Conservation (phyloP, 75 land plant genomes). For the Isoetes taiwanensis region DNA sequence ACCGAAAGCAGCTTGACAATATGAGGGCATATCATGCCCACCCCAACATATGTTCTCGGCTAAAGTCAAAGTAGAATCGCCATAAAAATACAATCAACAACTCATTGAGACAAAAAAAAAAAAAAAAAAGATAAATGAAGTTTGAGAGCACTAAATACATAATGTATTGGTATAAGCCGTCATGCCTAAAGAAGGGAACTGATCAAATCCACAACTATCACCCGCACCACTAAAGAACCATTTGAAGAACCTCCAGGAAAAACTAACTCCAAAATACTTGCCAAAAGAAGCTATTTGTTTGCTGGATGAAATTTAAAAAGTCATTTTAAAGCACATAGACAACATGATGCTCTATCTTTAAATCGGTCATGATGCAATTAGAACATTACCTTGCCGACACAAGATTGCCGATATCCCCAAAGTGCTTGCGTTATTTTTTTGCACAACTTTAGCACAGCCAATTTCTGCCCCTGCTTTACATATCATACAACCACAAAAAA, state of each 20-base stretch:
- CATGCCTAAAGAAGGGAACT: conserved; percentile 65
- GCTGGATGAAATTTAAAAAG: conserved; percentile 34
- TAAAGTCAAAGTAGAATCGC: conserved; percentile 61
- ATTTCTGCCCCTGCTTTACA: no score
- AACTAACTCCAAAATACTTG: conserved; percentile 43
- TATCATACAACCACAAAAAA: no score
- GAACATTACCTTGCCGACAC: no score
- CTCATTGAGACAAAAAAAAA: no score
- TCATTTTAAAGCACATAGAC: no score
- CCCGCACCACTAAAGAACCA: conserved; percentile 55
- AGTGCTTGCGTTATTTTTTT: no score
- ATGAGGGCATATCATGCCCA: conserved; percentile 58
- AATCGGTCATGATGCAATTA: no score
- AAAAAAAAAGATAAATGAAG: no score
- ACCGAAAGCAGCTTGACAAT: conserved; percentile 40
- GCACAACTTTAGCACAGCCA: no score
- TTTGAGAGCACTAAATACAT: not conserved
- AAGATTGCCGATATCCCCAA: no score
- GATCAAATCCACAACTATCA: conserved; percentile 48
- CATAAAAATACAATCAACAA: conserved; percentile 31
- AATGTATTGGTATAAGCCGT: conserved; percentile 51
- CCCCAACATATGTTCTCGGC: conserved; percentile 51
- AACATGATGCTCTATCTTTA: no score
- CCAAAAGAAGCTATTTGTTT: conserved; percentile 48
- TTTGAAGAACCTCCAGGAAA: conserved; percentile 68